Conservation (phyloP, 805 yeast genomes). For the Candida nemodendra region DNA sequence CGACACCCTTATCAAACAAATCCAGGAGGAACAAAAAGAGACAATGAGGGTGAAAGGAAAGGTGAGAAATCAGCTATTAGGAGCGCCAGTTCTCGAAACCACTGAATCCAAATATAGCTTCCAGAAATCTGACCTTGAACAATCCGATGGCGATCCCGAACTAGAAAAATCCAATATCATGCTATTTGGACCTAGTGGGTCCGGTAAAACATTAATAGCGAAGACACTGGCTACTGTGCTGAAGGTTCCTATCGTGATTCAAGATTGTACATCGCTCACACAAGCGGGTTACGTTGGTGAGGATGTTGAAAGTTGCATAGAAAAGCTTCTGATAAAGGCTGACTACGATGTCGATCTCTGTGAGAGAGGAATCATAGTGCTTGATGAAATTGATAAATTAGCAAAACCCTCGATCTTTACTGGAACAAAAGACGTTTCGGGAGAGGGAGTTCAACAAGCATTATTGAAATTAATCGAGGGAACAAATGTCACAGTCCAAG, state of each 20-base stretch:
- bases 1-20: constrained; percentile 29
- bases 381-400: constrained; percentile 59
- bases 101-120: constrained; percentile 2
- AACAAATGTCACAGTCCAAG: constrained; percentile 46
- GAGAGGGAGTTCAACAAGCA: constrained; percentile 67
- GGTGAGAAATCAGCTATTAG: constrained; percentile 7
- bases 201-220: constrained; percentile 60
- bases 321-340: constrained; percentile 48
- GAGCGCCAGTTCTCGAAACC: constrained; percentile 9
- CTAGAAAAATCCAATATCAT: constrained; percentile 56
- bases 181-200: constrained; percentile 60
- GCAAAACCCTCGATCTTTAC: constrained; percentile 46
- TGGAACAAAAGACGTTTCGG: constrained; percentile 58
- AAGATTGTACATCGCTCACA: constrained; percentile 61
- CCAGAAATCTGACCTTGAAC: constrained; percentile 24
- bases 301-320: constrained; percentile 58
- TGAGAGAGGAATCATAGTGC: constrained; percentile 56
- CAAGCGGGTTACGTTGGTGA: constrained; percentile 69
- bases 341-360: constrained; percentile 51
- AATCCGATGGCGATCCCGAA: constrained; percentile 38
- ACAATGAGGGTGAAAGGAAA: constrained; percentile 4
- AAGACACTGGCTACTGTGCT: constrained; percentile 50
- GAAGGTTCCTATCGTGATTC: constrained; percentile 56
- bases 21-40: constrained; percentile 7
- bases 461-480: constrained; percentile 58